Percentiles rank a stretch among this genome's conserved stretches.
phyloP scores from a whole-genome alignment of 176 grass and related monocot species.

The Lolium perenne region DNA sequence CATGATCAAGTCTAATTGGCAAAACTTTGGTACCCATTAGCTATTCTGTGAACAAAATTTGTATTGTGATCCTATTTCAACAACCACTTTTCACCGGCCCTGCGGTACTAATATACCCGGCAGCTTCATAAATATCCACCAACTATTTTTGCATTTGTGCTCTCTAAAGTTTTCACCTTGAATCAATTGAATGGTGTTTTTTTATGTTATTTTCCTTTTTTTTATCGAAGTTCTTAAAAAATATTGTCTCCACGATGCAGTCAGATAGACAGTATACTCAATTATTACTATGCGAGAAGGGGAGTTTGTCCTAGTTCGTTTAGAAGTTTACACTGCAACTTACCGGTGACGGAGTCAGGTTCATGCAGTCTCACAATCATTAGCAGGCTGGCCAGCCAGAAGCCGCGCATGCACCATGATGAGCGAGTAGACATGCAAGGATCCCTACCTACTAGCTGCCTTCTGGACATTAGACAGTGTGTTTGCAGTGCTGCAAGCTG shows the following conservation, averaged over 20 bases:
- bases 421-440: slow-evolving; percentile 34
- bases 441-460: slow-evolving; percentile 1
- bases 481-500: slow-evolving; percentile 13
- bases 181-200: neutral
- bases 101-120: too few species aligned
- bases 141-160: too few species aligned
- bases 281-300: neutral
- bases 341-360: slow-evolving; percentile 12
- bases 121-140: too few species aligned
- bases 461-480: slow-evolving; percentile 20
- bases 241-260: neutral
- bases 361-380: slow-evolving; percentile 46
- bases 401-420: slow-evolving; percentile 32
- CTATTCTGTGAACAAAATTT: too few species aligned
- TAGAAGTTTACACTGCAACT: slow-evolving; percentile 33
- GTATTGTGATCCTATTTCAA: too few species aligned
- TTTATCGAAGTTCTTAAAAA: neutral
- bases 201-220: neutral
- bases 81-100: too few species aligned
- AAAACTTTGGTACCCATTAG: too few species aligned
- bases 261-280: neutral
- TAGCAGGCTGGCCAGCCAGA: slow-evolving; percentile 21
- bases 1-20: too few species aligned
- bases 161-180: too few species aligned
- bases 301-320: slow-evolving; percentile 40